These are phyloP conservation scores for Aureobasidium melanogenum DNA, from an alignment of 2,329 filamentous ascomycete species.

Conservation along the genomic window DNA sequence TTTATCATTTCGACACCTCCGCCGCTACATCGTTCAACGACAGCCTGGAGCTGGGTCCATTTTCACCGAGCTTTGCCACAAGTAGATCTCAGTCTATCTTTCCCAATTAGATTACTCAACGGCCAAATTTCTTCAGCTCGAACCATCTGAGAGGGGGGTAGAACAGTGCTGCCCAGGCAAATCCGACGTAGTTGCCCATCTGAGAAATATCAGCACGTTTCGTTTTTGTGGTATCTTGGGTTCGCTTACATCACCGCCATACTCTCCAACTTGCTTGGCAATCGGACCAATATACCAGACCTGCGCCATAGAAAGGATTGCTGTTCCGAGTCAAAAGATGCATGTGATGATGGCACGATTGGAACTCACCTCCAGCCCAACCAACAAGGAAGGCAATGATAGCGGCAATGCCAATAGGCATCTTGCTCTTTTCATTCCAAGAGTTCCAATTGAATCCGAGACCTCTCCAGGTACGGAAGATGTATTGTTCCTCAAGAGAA, in stretches of 20 bases:
- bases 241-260: slow-evolving; percentile 46
- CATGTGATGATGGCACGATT: neutral
- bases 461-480: slow-evolving; percentile 45
- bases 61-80: no score
- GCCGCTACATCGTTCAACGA: no score
- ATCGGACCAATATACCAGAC: slow-evolving; percentile 60
- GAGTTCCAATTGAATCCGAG: slow-evolving; percentile 49
- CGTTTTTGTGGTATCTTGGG: neutral
- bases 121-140: slow-evolving; percentile 42
- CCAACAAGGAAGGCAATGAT: slow-evolving; percentile 53
- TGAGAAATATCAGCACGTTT: slow-evolving; percentile 13
- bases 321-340: slow-evolving; percentile 18
- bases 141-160: slow-evolving; percentile 46
- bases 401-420: slow-evolving; percentile 56
- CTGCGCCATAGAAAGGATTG: slow-evolving; percentile 58
- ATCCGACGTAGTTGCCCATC: slow-evolving; percentile 54
- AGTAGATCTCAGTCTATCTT: no score
- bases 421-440: slow-evolving; percentile 51
- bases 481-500: slow-evolving; percentile 50
- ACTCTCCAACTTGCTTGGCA: slow-evolving; percentile 47
- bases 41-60: no score
- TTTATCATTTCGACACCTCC: no score
- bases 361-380: slow-evolving; percentile 44
- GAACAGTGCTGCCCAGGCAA: slow-evolving; percentile 49
- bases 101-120: slow-evolving; percentile 30